These are phyloP conservation scores for Begonia peltatifolia DNA, from an alignment of 306 rosid genomes.

Conservation along the genomic window DNA sequence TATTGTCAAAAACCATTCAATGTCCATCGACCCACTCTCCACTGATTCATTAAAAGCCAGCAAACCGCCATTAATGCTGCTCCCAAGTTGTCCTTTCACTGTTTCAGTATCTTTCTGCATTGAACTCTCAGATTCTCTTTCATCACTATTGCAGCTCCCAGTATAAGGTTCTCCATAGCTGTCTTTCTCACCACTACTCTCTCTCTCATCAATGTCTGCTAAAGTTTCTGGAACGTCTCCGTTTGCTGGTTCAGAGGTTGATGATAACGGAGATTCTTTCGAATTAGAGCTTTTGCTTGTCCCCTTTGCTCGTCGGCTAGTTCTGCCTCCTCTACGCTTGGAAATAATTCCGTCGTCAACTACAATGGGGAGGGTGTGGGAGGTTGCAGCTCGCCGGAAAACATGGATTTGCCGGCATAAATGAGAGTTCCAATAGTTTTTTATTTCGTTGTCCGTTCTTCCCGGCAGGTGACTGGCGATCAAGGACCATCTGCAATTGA, in stretches of 20 bases:
- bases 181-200: too few species aligned
- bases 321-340: slow-evolving; percentile 36
- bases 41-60: slow-evolving; percentile 17
- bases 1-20: slow-evolving; percentile 18
- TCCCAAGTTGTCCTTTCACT: slow-evolving; percentile 2
- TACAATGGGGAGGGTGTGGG: not conserved
- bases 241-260: not conserved
- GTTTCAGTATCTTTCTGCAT: slow-evolving; percentile 1
- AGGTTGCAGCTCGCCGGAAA: slow-evolving; percentile 3
- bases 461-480: slow-evolving; percentile 76
- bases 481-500: slow-evolving; percentile 58
- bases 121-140: not conserved
- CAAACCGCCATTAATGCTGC: slow-evolving; percentile 17
- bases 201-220: not conserved
- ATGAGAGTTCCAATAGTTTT: slow-evolving; percentile 84
- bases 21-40: slow-evolving; percentile 12
- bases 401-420: slow-evolving; percentile 44
- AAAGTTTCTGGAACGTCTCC: slow-evolving; percentile 9
- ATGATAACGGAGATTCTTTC: not conserved
- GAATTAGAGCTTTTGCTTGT: slow-evolving; percentile 5
- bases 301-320: not conserved
- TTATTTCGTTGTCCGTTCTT: slow-evolving; percentile 89
- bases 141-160: not conserved
- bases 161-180: too few species aligned
- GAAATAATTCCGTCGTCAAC: not conserved